phyloP scores from a whole-genome alignment of 2,329 filamentous ascomycete genomes.

The Calonectria leucothoes region DNA sequence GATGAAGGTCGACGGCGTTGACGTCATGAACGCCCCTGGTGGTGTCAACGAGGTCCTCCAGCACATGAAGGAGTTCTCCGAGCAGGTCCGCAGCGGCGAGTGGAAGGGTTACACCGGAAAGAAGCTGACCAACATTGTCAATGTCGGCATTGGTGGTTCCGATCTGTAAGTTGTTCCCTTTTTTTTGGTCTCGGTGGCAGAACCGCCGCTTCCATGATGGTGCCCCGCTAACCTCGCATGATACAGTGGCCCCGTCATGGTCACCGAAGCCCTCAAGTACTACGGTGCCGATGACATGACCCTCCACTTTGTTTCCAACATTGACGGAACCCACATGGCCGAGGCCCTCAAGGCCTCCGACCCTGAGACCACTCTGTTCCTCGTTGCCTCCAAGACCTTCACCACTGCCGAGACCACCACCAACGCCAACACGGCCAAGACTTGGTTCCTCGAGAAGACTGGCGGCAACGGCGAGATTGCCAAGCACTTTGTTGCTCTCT shows the following conservation, averaged over 20 bases:
- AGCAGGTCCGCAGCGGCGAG: slow-evolving; percentile 91
- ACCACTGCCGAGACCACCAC: slow-evolving; percentile 97
- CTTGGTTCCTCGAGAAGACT: slow-evolving; percentile 91
- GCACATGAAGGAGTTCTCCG: slow-evolving; percentile 98
- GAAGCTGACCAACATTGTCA: slow-evolving; percentile 96
- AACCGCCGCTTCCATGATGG: slow-evolving; percentile 14
- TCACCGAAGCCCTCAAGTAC: slow-evolving; percentile 95
- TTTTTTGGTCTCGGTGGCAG: background rate
- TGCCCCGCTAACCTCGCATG: slow-evolving; percentile 24
- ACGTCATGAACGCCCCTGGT: slow-evolving; percentile 90
- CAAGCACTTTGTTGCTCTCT: slow-evolving; percentile 98
- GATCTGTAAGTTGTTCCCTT: slow-evolving; percentile 79
- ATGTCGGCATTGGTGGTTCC: slow-evolving; percentile 97
- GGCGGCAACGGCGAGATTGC: slow-evolving; percentile 85
- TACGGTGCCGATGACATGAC: slow-evolving; percentile 89
- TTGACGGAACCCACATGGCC: slow-evolving; percentile 97
- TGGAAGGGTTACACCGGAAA: slow-evolving; percentile 99
- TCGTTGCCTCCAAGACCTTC: slow-evolving; percentile 99
- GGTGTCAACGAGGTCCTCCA: slow-evolving; percentile 91
- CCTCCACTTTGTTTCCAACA: slow-evolving; percentile 99
- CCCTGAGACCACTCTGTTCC: slow-evolving; percentile 98
- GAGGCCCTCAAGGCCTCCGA: slow-evolving; percentile 91
- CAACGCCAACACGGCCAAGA: slow-evolving; percentile 97
- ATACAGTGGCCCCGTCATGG: slow-evolving; percentile 93
- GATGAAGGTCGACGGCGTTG: slow-evolving; percentile 87